phyloP scores from a whole-genome alignment of 352 stramenopile genomes.

The Phytophthora litchii region DNA sequence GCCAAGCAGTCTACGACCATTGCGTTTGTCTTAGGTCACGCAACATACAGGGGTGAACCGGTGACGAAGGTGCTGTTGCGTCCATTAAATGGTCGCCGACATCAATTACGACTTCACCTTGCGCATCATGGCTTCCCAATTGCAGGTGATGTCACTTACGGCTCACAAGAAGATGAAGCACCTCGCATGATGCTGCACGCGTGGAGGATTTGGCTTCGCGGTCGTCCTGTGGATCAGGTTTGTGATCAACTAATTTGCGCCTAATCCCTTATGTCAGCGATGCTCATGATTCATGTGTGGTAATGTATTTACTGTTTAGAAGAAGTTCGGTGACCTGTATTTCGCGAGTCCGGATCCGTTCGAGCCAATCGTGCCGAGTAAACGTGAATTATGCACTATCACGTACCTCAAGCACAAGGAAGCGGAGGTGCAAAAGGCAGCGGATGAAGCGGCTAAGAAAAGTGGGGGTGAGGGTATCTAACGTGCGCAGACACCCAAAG shows the following conservation, averaged over 20 bases:
- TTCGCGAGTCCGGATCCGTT: constrained; percentile 78
- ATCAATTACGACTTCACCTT: constrained; percentile 86
- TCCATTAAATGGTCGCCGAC: constrained; percentile 77
- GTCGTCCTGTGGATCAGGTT: constrained; percentile 47
- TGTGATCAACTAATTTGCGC: background rate
- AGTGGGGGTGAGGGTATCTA: background rate
- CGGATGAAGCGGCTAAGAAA: constrained; percentile 3
- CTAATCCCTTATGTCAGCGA: too few species aligned
- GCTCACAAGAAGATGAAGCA: constrained; percentile 56
- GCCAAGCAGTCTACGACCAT: constrained; percentile 75
- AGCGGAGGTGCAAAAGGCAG: constrained; percentile 9
- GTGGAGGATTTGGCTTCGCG: constrained; percentile 80
- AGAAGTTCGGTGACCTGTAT: constrained; percentile 65
- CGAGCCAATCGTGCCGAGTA: constrained; percentile 56
- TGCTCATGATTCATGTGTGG: constrained; percentile 1
- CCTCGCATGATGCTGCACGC: constrained; percentile 88
- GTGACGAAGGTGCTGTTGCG: constrained; percentile 87
- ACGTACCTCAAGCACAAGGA: constrained; percentile 49
- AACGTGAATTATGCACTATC: constrained; percentile 67
- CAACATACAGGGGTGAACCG: constrained; percentile 47
- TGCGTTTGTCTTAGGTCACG: constrained; percentile 79
- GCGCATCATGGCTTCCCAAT: constrained; percentile 80
- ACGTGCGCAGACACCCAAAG: background rate
- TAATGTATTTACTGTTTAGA: constrained; percentile 24
- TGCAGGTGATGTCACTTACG: constrained; percentile 79